Evolutionary conservation across 768 basidiomycete species (phyloP).

Genomic region (Strobilomyces dryophilus): DNA sequence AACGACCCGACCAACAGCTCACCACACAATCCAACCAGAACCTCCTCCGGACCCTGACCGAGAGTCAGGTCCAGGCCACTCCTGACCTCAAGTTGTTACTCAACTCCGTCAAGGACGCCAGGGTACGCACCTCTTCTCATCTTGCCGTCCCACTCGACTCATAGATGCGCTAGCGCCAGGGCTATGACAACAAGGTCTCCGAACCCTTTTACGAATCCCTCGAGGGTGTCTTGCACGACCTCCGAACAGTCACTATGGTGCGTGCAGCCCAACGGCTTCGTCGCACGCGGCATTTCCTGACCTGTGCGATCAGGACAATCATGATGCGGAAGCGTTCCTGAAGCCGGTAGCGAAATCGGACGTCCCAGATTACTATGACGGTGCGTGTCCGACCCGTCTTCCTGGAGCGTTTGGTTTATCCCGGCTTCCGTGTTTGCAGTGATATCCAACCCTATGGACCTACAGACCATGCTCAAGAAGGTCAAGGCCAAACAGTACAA

Average conservation of each 20-base stretch:
- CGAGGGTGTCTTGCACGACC: conserved; percentile 82
- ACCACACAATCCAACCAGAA: conserved; percentile 47
- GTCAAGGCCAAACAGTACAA: conserved; percentile 91
- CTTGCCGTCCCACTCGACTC: conserved; percentile 11
- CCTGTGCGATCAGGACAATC: conserved; percentile 59
- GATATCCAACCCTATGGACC: conserved; percentile 93
- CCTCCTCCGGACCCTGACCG: conserved; percentile 82
- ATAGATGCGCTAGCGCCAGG: conserved; percentile 37
- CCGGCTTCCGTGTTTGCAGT: conserved; percentile 44
- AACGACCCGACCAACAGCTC: not conserved
- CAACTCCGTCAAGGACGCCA: conserved; percentile 80
- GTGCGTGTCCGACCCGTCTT: conserved; percentile 41
- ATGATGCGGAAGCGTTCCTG: conserved; percentile 89
- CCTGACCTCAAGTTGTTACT: conserved; percentile 79
- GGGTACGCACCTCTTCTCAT: conserved; percentile 53
- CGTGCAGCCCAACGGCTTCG: conserved; percentile 20
- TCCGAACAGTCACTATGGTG: conserved; percentile 73
- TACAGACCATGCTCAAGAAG: conserved; percentile 88
- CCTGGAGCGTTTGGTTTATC: conserved; percentile 1
- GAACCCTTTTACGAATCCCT: conserved; percentile 94
- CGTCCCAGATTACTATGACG: conserved; percentile 90
- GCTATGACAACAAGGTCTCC: conserved; percentile 63
- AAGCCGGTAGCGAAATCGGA: conserved; percentile 90
- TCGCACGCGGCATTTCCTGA: conserved; percentile 27
- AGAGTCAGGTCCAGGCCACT: conserved; percentile 61